Conservation (phyloP, 108 stramenopile genomes). For the Hondaea fermentalgiana region DNA sequence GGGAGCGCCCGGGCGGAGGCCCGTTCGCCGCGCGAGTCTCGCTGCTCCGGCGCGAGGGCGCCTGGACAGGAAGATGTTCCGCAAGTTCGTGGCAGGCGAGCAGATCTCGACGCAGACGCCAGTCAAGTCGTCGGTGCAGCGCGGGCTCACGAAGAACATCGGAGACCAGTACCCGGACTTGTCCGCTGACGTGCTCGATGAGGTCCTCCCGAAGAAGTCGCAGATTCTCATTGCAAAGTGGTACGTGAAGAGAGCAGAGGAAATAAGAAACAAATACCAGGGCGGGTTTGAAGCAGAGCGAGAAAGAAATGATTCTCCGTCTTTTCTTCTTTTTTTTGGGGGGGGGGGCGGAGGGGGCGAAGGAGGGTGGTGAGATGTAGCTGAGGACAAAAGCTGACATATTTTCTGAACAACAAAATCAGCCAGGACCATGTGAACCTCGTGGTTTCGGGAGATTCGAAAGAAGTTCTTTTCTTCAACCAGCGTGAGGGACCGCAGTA, state of each 20-base stretch:
- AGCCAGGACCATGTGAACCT: not conserved
- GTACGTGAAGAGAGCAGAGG: not conserved
- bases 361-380: too few relatives aligned
- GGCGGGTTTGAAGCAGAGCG: not conserved
- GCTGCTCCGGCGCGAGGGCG: too few relatives aligned
- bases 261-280: not conserved
- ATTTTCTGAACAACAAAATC: not conserved
- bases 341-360: too few relatives aligned
- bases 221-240: not conserved
- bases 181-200: not conserved
- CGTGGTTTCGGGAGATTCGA: not conserved
- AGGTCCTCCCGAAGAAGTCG: not conserved
- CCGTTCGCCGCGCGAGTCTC: too few relatives aligned
- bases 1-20: too few relatives aligned
- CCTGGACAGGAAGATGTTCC: not conserved
- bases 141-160: not conserved
- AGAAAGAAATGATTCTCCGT: too few relatives aligned
- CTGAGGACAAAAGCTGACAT: not conserved
- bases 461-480: slow-evolving; percentile 2
- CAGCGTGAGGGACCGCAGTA: slow-evolving; percentile 4
- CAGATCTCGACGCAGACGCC: not conserved
- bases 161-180: not conserved
- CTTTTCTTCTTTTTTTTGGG: too few relatives aligned
- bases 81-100: not conserved
- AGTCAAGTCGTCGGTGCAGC: slow-evolving; percentile 12